Conservation (phyloP, 202 grass and related monocot species). For the Cymbopogon flexuosus region DNA sequence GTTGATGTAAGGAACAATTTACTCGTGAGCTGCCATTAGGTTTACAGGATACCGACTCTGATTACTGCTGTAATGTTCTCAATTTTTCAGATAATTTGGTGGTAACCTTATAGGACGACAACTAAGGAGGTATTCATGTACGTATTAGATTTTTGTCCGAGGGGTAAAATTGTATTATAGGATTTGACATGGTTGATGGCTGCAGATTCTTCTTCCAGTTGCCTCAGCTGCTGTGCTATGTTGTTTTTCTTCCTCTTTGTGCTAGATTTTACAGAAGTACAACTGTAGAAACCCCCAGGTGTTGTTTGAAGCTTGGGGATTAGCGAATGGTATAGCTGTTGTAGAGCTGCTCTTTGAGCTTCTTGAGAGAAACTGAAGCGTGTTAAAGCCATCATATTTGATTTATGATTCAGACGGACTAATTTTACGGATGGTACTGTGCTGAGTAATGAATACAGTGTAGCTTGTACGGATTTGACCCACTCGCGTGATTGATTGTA, state of each 20-base stretch:
- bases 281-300: conserved; percentile 27
- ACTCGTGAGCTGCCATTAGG: background rate
- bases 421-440: conserved; percentile 10
- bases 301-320: conserved; percentile 43
- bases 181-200: conserved; percentile 38
- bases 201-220: conserved; percentile 42
- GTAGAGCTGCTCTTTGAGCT: conserved; percentile 39
- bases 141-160: conserved; percentile 46
- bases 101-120: conserved; percentile 33
- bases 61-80: background rate
- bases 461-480: background rate
- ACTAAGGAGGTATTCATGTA: conserved; percentile 33
- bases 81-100: conserved; percentile 46
- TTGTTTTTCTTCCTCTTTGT: conserved; percentile 11
- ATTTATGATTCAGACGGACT: conserved; percentile 22
- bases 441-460: background rate
- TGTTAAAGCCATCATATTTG: conserved; percentile 29
- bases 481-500: conserved; percentile 1
- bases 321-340: conserved; percentile 38
- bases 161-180: conserved; percentile 54
- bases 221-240: conserved; percentile 7
- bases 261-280: conserved; percentile 29
- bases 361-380: conserved; percentile 23
- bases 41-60: background rate
- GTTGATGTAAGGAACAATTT: conserved; percentile 48